A percentile compares a stretch with the other conserved stretches of the same genome.
Conservation (phyloP, 345 rosid genomes). For the Cardamine resedifolia region DNA sequence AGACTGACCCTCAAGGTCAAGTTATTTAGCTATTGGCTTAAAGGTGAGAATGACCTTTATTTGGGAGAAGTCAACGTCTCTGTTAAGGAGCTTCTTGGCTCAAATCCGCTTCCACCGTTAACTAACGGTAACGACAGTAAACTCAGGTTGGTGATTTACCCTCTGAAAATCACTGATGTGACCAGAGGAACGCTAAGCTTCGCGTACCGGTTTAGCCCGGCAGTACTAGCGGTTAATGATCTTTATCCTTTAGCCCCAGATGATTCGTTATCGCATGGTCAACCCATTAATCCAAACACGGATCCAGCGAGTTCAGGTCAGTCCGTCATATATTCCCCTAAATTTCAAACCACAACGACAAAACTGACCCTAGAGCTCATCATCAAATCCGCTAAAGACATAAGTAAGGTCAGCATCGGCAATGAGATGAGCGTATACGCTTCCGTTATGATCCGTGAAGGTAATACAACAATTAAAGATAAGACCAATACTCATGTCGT, state of each 20-base stretch:
- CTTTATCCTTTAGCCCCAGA: neutral
- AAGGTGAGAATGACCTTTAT: slow-evolving; percentile 51
- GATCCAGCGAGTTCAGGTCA: neutral
- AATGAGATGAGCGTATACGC: slow-evolving; percentile 68
- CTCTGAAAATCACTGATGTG: slow-evolving; percentile 61
- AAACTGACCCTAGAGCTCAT: slow-evolving; percentile 46
- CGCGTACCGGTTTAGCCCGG: slow-evolving; percentile 52
- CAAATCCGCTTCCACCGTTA: neutral
- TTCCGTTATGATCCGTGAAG: slow-evolving; percentile 3
- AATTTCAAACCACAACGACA: slow-evolving; percentile 26
- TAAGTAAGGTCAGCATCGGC: slow-evolving; percentile 50
- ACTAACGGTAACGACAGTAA: slow-evolving; percentile 15
- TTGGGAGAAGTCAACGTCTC: slow-evolving; percentile 65
- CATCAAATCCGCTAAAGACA: slow-evolving; percentile 50
- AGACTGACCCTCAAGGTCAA: slow-evolving; percentile 42
- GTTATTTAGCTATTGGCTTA: slow-evolving; percentile 55
- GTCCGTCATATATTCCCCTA: neutral
- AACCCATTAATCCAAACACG: neutral
- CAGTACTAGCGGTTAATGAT: neutral
- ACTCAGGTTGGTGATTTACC: slow-evolving; percentile 39
- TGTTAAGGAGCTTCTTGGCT: slow-evolving; percentile 49
- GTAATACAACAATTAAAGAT: slow-evolving; percentile 24
- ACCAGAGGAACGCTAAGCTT: slow-evolving; percentile 40
- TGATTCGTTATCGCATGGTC: neutral
- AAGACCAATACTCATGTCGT: slow-evolving; percentile 41